Base-by-base conservation (phyloP, 176 grass and related monocot species). In the Triticum timopheevii region DNA sequence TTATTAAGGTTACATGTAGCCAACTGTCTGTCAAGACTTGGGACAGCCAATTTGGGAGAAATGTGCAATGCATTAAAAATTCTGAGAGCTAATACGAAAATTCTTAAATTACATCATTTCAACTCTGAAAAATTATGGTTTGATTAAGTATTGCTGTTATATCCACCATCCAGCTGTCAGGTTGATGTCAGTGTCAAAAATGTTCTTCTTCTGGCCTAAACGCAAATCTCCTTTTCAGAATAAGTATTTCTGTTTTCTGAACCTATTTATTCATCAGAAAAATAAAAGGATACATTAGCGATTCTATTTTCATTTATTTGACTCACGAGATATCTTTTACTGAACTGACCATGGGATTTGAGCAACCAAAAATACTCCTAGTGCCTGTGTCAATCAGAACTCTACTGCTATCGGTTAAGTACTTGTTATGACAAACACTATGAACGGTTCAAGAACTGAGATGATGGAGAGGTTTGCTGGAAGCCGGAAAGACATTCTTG, bases 51-150 rank as follows among this genome's bases (percentile, higher is more conserved):
- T 47, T 49, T 78, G 28, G 47, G 78, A 69, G 38, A 13, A 65
- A 78, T 91, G 62, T 81, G 69, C 58, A 80, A 66, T 65, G 75
- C 80, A 83, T 69, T 68, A 54, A 54, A 47, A 77, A 77, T 77
- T 76, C 15, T 76, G 25, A 76, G 28, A 76, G 73, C 49, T 76
- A 54, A 31, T 54, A 33, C 11, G 27, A 27, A 54, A 76, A 54
- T 52, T 76, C 5, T 9, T 54, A 52, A 76, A 54, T 31, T 52
- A 77, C 47, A 77, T 65, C 7, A 66, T 66, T 83, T 79, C 42
- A 66, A 71, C 40, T 73, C 59, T 87, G 74, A 74, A 83, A 66
- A 10, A 9, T 74, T 90, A 44, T 19, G 16, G 6, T 27, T 33
- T 69, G 45, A 79, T 78, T 68, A 40, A 42, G n/a, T 31, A 67